These are phyloP conservation scores for Earliella scabrosa DNA, from an alignment of 1,284 basidiomycete genomes.

Conservation along the genomic window DNA sequence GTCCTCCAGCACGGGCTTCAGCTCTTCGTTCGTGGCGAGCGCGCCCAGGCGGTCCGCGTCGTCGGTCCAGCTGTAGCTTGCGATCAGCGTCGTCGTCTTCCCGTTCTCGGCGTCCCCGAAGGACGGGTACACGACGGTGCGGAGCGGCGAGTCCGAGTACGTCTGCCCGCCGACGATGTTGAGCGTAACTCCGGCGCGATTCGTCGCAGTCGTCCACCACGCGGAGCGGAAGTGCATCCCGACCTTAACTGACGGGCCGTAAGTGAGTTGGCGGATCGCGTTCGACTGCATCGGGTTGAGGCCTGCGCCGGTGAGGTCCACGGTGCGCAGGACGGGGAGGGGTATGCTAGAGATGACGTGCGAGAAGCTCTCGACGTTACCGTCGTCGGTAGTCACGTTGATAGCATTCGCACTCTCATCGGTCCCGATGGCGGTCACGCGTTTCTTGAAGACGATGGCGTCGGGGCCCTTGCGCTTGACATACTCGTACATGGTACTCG, in stretches of 20 bases:
- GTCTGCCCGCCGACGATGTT: too few species aligned
- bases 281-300: background rate
- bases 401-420: background rate
- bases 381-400: background rate
- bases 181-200: too few species aligned
- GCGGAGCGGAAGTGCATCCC: too few species aligned
- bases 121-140: too few species aligned
- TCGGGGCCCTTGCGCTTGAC: too few species aligned
- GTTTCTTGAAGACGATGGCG: too few species aligned
- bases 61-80: too few species aligned
- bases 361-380: background rate
- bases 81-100: too few species aligned
- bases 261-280: background rate
- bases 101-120: too few species aligned
- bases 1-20: background rate
- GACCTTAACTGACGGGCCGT: constrained; percentile 31
- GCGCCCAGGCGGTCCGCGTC: background rate
- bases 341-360: background rate
- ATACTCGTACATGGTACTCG: too few species aligned
- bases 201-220: too few species aligned
- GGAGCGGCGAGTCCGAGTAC: too few species aligned
- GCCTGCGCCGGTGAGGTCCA: background rate
- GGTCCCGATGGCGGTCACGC: background rate
- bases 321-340: background rate
- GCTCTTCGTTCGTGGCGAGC: background rate